Percentiles rank a stretch among this genome's conserved stretches.
phyloP scores from a whole-genome alignment of 208 protist species.

The Trypanosoma boissoni region DNA sequence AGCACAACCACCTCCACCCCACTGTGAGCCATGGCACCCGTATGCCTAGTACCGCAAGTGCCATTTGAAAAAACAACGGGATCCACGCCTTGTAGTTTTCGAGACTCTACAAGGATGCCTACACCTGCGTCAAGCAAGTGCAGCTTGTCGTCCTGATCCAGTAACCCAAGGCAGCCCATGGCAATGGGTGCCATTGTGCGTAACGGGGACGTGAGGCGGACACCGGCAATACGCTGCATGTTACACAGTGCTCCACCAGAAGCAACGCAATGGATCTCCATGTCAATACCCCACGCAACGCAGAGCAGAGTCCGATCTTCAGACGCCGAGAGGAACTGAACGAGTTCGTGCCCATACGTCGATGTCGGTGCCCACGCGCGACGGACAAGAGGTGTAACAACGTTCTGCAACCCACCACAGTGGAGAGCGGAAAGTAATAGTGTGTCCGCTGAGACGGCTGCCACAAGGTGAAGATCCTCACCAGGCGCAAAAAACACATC shows the following conservation, averaged over 20 bases:
- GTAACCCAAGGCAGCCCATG: constrained; percentile 34
- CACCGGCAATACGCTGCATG: constrained; percentile 30
- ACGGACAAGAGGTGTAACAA: constrained; percentile 23
- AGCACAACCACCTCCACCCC: constrained; percentile 34
- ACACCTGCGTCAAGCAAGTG: constrained; percentile 55
- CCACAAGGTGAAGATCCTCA: constrained; percentile 35
- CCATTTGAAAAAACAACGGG: constrained; percentile 31
- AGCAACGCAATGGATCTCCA: constrained; percentile 53
- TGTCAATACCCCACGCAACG: constrained; percentile 46
- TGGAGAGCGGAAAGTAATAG: constrained; percentile 46
- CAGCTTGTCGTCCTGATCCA: constrained; percentile 39
- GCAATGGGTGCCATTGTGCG: constrained; percentile 42
- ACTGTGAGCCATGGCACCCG: constrained; percentile 34
- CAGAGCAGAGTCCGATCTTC: constrained; percentile 39
- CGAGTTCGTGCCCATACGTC: constrained; percentile 29
- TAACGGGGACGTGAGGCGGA: constrained; percentile 35
- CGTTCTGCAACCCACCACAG: constrained; percentile 28
- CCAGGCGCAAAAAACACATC: constrained; percentile 28
- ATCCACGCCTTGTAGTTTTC: constrained; percentile 29
- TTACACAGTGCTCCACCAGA: constrained; percentile 23
- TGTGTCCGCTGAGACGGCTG: constrained; percentile 38
- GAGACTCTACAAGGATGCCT: constrained; percentile 55
- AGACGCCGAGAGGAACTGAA: constrained; percentile 45
- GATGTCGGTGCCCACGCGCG: constrained; percentile 33
- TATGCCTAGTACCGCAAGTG: constrained; percentile 33